phyloP scores from a whole-genome alignment of 2,329 filamentous ascomycete species.

The Pseudohalonectria lignicola region DNA sequence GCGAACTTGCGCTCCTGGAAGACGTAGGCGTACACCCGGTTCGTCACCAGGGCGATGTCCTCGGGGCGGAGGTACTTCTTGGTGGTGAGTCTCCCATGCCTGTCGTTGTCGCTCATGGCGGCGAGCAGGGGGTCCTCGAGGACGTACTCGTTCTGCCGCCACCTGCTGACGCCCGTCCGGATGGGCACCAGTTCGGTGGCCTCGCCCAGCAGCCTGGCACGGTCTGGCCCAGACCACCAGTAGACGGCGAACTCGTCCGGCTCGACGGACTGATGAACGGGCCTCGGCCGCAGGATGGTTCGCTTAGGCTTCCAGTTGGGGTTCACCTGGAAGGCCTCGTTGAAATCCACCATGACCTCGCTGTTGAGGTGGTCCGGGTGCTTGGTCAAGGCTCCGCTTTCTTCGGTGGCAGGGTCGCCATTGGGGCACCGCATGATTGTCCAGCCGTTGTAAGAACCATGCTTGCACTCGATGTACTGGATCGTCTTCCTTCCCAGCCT shows the following conservation, averaged over 20 bases:
- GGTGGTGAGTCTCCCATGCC: constrained; percentile 1
- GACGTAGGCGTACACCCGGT: constrained; percentile 5
- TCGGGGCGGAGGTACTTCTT: constrained; percentile 1
- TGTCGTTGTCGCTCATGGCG: constrained; percentile 3
- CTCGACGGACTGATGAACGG: background rate
- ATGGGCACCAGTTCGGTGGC: constrained; percentile 4
- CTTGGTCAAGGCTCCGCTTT: background rate
- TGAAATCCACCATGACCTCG: constrained; percentile 13
- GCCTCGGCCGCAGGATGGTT: background rate
- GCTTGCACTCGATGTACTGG: background rate
- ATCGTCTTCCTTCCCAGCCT: background rate
- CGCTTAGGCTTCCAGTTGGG: constrained; percentile 6
- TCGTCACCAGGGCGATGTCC: constrained; percentile 2
- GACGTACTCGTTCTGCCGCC: constrained; percentile 6
- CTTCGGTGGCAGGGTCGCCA: constrained; percentile 1
- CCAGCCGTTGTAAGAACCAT: constrained; percentile 3
- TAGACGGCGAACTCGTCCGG: background rate
- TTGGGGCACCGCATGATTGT: background rate
- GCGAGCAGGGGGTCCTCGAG: constrained; percentile 4
- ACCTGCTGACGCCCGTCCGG: constrained; percentile 4
- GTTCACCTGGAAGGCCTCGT: constrained; percentile 7
- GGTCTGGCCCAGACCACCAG: background rate
- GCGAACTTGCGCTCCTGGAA: constrained; percentile 6
- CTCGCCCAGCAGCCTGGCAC: background rate
- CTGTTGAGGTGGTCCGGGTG: constrained; percentile 4